Evolutionary conservation across 1,139 yeast genomes (phyloP), one percentile per base, ranked within the genome.

Genomic region (Zygosaccharomyces sapae): DNA sequence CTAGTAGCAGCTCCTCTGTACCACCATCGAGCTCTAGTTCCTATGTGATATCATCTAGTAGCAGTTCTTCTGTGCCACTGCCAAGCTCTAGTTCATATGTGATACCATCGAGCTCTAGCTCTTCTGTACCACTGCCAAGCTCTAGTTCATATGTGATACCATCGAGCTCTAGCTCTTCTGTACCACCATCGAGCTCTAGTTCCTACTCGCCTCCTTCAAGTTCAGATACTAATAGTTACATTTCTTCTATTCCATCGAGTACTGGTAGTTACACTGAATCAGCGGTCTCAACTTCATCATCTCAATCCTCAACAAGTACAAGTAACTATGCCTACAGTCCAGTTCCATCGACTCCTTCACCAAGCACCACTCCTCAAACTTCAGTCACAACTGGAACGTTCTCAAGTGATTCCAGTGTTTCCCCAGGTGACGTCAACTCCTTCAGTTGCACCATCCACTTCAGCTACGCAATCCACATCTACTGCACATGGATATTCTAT

Each of bases 351-450:
- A 18, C 36, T 12, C 36, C 22, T 34, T 22, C 37, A 10, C 37
- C 12, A 16, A 13, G 37, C 22, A 18, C 34, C 33, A 22, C 18
- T 24, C 27, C 30, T 27, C 30, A 27, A 27, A 27, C 30, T 4
- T 10, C 48, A 20, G 25, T 39, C 20, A 18, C 41, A 29, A 37
- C 48, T 27, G 25, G 25, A n/a, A 16, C 45, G n/a, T 20, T 12
- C 8, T 35, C 43, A 24, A 33, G 37, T 37, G 22, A 30, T 3
- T 24, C 33, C 5, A n/a, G 56, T 61, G 45, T 66, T 63, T 44
- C 56, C 56, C 30, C 52, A 10, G 18, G 24, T 38, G 16, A 20
- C 33, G 10, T 13, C 44, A 9, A 31, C 50, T 33, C 25, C 50
- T 3, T 31, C 44, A 16, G 8, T 25, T 7, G n/a, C 27, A 16